phyloP scores from a whole-genome alignment of 2,329 filamentous ascomycete species.

The Stachybotrys chlorohalonatus region DNA sequence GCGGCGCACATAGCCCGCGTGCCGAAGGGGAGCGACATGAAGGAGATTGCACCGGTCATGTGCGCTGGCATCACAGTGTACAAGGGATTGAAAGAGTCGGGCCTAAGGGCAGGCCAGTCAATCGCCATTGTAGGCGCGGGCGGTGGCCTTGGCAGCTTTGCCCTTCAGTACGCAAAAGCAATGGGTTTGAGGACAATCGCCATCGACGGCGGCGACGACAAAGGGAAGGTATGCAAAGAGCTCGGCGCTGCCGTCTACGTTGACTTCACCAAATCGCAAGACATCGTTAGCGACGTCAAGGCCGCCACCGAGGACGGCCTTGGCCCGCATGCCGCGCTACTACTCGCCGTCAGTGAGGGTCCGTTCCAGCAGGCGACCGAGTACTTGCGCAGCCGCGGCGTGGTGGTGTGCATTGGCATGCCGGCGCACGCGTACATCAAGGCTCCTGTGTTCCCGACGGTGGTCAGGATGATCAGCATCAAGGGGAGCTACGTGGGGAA shows the following conservation, averaged over 20 bases:
- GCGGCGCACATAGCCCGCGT: constrained; percentile 73
- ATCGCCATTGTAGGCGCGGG: constrained; percentile 77
- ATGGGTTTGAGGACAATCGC: constrained; percentile 73
- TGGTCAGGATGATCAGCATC: constrained; percentile 79
- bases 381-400: constrained; percentile 72
- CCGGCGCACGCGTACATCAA: constrained; percentile 72
- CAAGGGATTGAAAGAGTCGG: constrained; percentile 75
- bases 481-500: constrained; percentile 88
- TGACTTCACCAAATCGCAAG: constrained; percentile 65
- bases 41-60: constrained; percentile 68
- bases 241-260: constrained; percentile 66
- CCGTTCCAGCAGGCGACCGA: constrained; percentile 85
- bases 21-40: constrained; percentile 62
- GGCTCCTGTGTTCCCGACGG: constrained; percentile 78
- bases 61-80: constrained; percentile 79
- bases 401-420: constrained; percentile 76
- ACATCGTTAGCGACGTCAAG: constrained; percentile 73
- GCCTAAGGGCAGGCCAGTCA: constrained; percentile 59
- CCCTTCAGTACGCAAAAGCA: constrained; percentile 75
- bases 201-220: constrained; percentile 76
- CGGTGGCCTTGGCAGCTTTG: constrained; percentile 66
- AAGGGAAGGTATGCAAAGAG: constrained; percentile 57
- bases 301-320: constrained; percentile 64
- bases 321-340: constrained; percentile 75
- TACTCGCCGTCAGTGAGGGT: constrained; percentile 76